Evolutionary conservation across 1,284 basidiomycete species (phyloP), one percentile per base, ranked within the genome.

Genomic region (Puccinia novopanici): DNA sequence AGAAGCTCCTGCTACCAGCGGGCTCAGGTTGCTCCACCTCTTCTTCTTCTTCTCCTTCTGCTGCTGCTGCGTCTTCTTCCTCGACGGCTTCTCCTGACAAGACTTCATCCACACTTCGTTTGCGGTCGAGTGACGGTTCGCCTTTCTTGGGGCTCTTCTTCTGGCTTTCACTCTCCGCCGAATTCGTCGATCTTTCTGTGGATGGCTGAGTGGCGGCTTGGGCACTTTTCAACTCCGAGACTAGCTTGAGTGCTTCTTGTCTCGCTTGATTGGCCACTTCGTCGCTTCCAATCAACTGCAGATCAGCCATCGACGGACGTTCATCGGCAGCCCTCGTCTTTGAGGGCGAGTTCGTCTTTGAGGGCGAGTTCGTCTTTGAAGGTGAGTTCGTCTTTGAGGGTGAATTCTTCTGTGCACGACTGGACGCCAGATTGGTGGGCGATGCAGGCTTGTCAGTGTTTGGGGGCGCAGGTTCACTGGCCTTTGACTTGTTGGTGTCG

Each of bases 231-330:
- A 76, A n/a, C 5, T 57, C 55, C 2, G 74, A 55, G 50, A 79
- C 67, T 52, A 79, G 57, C 13, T 52, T 59, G 15, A 79, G 55
- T 19, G 76, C 76, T 8, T 79, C 76, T 30, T 71, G 76, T 52
- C 72, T 70, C 17, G 76, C 76, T 22, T 30, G 24, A 27, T 45
- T 8, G 13, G 40, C 76, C 30, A 57, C 15, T n/a, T 79, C 67
- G 24, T 79, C 76, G 22, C 67, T 77, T 12, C 54, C 76, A 6
- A 79, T 57, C 50, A 72, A 34, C 37, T 63, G 61, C 72, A 59
- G 48, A 27, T 10, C 61, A 15, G 27, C 13, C 15, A 17, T 67
- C n/a, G 45, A 34, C 34, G 34, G 34, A 34, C 2, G 34, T 1
- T 34, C 34, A 34, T 34, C 34, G 34, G 2, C 34, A 34, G 34